Conservation (phyloP, 441 rosid species). For the Croton laevigatus region DNA sequence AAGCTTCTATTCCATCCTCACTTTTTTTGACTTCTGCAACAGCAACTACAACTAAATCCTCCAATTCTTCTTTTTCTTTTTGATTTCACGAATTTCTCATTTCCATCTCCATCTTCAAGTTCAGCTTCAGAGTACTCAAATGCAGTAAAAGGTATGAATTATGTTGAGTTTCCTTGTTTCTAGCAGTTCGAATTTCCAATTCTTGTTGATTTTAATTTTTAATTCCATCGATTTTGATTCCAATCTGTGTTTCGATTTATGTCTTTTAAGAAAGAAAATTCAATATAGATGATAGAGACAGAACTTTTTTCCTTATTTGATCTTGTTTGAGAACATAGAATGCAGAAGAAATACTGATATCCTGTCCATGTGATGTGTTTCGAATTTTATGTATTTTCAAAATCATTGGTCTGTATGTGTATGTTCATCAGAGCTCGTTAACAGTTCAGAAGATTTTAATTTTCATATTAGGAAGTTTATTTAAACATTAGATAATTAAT, state of each 20-base stretch:
- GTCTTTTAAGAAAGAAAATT: background rate
- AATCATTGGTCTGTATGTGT: too few species aligned
- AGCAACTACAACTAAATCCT: background rate
- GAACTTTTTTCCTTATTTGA: background rate
- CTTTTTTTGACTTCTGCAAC: background rate
- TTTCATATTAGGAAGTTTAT: too few species aligned
- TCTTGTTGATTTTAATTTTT: background rate
- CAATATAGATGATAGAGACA: background rate
- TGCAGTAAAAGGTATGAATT: conserved; percentile 9
- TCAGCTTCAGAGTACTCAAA: background rate
- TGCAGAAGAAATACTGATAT: background rate
- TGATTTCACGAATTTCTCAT: background rate
- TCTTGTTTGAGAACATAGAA: background rate
- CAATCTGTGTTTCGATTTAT: too few species aligned
- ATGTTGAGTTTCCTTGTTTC: background rate
- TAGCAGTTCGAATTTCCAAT: background rate
- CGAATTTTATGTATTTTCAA: too few species aligned
- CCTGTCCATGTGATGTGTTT: too few species aligned
- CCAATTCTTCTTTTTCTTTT: background rate
- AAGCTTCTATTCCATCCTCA: background rate
- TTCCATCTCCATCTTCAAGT: background rate
- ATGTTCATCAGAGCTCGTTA: too few species aligned
- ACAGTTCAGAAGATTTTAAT: too few species aligned
- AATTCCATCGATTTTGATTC: background rate
- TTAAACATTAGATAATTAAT: too few species aligned